Conservation (phyloP, 1,284 basidiomycete genomes). For the Lignosus rhinocerotis region DNA sequence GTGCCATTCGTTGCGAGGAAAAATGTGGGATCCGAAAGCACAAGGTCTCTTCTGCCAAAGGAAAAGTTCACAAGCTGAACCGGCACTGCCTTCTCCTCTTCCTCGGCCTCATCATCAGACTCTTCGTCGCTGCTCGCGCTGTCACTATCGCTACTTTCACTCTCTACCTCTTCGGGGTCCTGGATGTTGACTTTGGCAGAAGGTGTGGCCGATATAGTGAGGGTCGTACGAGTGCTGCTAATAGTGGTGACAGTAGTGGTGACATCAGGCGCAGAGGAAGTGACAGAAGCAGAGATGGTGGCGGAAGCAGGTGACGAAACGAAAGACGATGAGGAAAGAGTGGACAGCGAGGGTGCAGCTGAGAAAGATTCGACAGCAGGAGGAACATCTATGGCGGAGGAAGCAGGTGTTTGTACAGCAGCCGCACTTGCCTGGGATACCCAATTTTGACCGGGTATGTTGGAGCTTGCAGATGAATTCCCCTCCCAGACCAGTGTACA, state of each 20-base stretch:
- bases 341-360: not conserved
- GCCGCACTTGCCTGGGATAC: too few species aligned
- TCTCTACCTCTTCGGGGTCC: not conserved
- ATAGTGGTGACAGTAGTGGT: not conserved
- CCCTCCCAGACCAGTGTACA: slow-evolving; percentile 62
- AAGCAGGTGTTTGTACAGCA: not conserved
- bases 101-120: slow-evolving; percentile 2
- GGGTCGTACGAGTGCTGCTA: slow-evolving; percentile 9
- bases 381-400: slow-evolving; percentile 8
- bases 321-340: slow-evolving; percentile 15
- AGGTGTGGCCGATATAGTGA: slow-evolving; percentile 5
- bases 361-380: slow-evolving; percentile 5
- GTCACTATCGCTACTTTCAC: slow-evolving; percentile 6
- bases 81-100: not conserved
- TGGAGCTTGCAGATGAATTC: slow-evolving; percentile 1
- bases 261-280: not conserved
- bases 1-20: slow-evolving; percentile 35
- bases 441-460: too few species aligned
- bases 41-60: not conserved
- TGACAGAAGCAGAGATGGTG: not conserved
- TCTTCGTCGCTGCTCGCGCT: slow-evolving; percentile 12
- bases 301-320: slow-evolving; percentile 5
- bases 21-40: slow-evolving; percentile 6
- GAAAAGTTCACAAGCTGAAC: not conserved
- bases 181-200: slow-evolving; percentile 4